These are phyloP conservation scores for Chlorella sp. DNA, from an alignment of 139 green algal species.

Conservation along the genomic window DNA sequence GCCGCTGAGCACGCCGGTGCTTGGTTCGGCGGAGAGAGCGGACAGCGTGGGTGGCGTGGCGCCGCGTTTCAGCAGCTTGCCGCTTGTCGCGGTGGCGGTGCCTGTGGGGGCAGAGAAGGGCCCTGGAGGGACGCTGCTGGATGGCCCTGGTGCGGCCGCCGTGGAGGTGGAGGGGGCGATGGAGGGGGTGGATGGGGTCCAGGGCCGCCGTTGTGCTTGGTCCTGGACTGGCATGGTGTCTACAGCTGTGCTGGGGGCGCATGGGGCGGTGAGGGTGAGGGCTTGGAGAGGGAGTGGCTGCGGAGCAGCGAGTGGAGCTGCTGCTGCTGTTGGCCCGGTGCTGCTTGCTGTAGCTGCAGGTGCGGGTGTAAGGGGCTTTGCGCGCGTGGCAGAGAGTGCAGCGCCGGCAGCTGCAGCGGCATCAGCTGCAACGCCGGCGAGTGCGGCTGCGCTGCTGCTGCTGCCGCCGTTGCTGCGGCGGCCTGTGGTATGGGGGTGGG, in stretches of 20 bases:
- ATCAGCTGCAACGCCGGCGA: background rate
- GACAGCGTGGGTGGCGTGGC: too few species aligned
- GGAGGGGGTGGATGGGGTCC: too few species aligned
- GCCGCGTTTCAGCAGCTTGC: too few species aligned
- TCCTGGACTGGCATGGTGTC: background rate
- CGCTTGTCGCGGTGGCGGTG: too few species aligned
- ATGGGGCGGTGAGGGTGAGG: background rate
- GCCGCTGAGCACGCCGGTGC: too few species aligned
- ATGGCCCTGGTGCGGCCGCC: too few species aligned
- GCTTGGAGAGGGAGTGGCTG: background rate
- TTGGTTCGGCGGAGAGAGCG: too few species aligned
- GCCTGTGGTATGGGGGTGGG: background rate
- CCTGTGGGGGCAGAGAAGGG: too few species aligned
- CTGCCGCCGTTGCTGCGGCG: background rate
- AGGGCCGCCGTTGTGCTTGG: too few species aligned
- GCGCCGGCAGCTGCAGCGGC: conserved; percentile 2
- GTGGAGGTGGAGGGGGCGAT: too few species aligned
- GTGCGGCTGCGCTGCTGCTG: background rate
- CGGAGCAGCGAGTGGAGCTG: background rate
- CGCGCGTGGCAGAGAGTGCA: background rate
- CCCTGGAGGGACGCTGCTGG: too few species aligned
- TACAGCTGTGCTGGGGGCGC: background rate
- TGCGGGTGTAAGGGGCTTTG: background rate
- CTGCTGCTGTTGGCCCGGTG: background rate
- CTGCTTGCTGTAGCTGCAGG: background rate